phyloP scores from a whole-genome alignment of 345 rosid species.

The Clarkia xantiana region DNA sequence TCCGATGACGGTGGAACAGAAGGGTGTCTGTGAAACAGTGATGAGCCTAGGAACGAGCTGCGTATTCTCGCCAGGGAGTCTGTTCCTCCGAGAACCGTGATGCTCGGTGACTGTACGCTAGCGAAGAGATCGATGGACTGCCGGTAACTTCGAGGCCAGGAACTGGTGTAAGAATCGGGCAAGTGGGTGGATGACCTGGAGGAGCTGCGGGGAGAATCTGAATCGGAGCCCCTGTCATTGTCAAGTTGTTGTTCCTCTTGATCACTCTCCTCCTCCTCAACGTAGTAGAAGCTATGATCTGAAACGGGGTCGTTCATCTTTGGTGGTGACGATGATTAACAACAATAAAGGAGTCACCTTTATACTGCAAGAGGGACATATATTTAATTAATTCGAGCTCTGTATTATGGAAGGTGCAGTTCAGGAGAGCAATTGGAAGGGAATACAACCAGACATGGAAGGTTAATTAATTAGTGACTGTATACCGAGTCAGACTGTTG shows the following conservation, averaged over 20 bases:
- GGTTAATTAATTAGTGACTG: too few species aligned
- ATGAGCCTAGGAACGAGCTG: slow-evolving; percentile 55
- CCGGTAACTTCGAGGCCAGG: slow-evolving; percentile 98
- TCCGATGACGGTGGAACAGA: slow-evolving; percentile 32
- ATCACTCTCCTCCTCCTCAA: slow-evolving; percentile 45
- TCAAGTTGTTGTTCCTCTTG: slow-evolving; percentile 13
- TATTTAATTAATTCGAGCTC: too few species aligned
- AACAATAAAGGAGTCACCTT: too few species aligned
- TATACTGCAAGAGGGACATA: too few species aligned
- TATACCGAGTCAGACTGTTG: too few species aligned
- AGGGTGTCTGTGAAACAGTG: slow-evolving; percentile 44
- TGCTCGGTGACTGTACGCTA: slow-evolving; percentile 71
- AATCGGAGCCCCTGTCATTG: slow-evolving; percentile 6
- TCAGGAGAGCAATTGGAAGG: too few species aligned
- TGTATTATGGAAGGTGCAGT: too few species aligned
- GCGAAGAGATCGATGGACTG: slow-evolving; percentile 76
- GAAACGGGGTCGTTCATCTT: slow-evolving; percentile 71
- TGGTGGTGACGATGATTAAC: too few species aligned
- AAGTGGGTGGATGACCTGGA: slow-evolving; percentile 27
- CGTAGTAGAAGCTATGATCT: slow-evolving; percentile 70
- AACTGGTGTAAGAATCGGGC: slow-evolving; percentile 40
- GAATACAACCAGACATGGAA: too few species aligned
- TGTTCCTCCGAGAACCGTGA: slow-evolving; percentile 34
- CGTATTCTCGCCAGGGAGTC: slow-evolving; percentile 42
- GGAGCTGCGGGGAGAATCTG: slow-evolving; percentile 39